Evolutionary conservation across 2,329 filamentous ascomycete species (phyloP).

Genomic region (Aspergillus felis): DNA sequence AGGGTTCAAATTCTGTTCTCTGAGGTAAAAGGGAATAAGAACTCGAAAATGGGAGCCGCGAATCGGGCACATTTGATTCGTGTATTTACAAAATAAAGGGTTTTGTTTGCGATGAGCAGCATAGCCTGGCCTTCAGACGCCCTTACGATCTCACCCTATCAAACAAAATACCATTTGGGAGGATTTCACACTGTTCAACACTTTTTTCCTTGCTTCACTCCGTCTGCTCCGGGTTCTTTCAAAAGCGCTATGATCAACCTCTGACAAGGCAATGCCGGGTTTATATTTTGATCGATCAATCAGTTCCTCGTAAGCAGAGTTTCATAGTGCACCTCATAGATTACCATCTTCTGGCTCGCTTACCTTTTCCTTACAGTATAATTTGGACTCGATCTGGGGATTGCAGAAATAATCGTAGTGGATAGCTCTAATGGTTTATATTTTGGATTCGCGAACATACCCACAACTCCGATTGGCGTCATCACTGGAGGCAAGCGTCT

Average conservation of each 20-base stretch:
- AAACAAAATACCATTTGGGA: constrained; percentile 35
- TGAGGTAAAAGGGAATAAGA: constrained; percentile 22
- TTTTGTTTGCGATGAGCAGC: constrained; percentile 35
- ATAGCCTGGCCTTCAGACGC: constrained; percentile 34
- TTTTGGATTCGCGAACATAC: constrained; percentile 35
- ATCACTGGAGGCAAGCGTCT: constrained; percentile 33
- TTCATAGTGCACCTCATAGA: background rate
- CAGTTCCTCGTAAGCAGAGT: background rate
- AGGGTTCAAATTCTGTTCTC: constrained; percentile 24
- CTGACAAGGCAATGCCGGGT: background rate
- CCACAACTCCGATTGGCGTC: constrained; percentile 18
- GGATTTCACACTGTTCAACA: constrained; percentile 18
- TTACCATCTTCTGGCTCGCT: background rate
- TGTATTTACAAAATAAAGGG: constrained; percentile 33
- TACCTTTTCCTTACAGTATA: background rate
- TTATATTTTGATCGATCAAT: background rate
- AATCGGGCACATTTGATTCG: constrained; percentile 24
- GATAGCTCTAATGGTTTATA: constrained; percentile 15
- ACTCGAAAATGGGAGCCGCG: constrained; percentile 27
- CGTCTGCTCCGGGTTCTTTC: background rate
- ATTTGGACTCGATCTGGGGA: background rate
- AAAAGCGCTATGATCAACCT: background rate
- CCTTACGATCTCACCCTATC: constrained; percentile 36
- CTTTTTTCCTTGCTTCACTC: constrained; percentile 10
- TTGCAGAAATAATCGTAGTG: background rate